Conservation (phyloP, 495 filamentous ascomycete genomes). For the Penicillium ucsense region DNA sequence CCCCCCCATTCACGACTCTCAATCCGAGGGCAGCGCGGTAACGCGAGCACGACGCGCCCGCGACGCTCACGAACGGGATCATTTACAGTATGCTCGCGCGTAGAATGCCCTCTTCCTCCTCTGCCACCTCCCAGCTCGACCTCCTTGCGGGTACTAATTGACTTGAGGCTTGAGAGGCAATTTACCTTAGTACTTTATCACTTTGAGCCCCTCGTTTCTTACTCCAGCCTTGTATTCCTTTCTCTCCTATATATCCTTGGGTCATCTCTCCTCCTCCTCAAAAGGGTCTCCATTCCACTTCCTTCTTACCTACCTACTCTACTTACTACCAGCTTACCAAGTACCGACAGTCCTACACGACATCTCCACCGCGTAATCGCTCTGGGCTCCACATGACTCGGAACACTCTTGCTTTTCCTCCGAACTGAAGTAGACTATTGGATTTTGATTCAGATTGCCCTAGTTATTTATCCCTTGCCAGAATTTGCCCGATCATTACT, state of each 20-base stretch:
- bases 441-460: no score
- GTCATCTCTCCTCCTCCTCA: neutral
- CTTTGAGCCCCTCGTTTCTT: neutral
- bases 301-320: neutral
- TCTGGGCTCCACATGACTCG: no score
- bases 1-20: neutral
- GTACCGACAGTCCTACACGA: no score
- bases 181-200: neutral
- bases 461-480: no score
- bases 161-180: neutral
- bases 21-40: conserved; percentile 5
- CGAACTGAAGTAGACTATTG: no score
- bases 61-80: neutral
- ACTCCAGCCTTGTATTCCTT: neutral
- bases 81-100: conserved; percentile 11
- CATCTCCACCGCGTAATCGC: no score
- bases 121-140: conserved; percentile 3
- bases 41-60: conserved; percentile 8
- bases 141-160: conserved; percentile 5
- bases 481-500: no score
- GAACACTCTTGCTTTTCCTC: no score
- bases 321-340: neutral
- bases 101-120: conserved; percentile 1
- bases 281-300: neutral
- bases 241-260: neutral